Base-by-base conservation (phyloP, 148 eudicot genomes). In the Rhododendron molle region DNA sequence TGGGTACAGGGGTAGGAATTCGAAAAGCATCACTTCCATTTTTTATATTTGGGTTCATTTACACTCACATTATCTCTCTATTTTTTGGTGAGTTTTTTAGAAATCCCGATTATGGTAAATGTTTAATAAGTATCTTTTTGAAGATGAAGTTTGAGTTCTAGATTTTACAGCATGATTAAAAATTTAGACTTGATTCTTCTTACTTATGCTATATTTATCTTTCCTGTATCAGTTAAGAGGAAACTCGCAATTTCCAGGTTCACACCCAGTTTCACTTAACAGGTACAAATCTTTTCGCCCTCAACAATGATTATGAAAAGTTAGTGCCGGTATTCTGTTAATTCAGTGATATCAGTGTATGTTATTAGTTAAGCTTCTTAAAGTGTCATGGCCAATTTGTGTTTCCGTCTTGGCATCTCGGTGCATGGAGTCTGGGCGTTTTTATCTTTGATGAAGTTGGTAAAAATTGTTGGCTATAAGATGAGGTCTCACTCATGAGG, bases 261-360 rank as follows among this genome's bases (percentile, higher is more conserved):
- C 99, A 79, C 99, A 97, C 91, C 99, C 99, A 71, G 99, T 97
- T 84, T 97, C 99, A 73, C 98, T 97, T 23, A 90, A 90, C 91
- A 94, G 99, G 99, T 96, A 52, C 56, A 85, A 30, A 58, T 74
- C 65, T 84, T 84, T 23, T 77, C 65, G 13, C 34, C 58, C 50
- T 11, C 40, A 28, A 12, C 56, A 62, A 49, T 82, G 81, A 47
- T 54, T 67, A 71, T n/a, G 23, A 32, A 46, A 72, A 47, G 58
- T 2, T 46, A 21, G 76, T 21, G 38, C 43, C 80, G 21, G 0
- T 62, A 30, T 78, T 18, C 43, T 43, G 12, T 69, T 54, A 18
- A 7, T 18, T 52, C 36, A 12, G 21, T 28, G 34, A 36, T 72
- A n/a, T 1, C 34, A n/a, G 56, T 32, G n/a, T 78, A 18, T 79